A percentile compares a stretch with the other conserved stretches of the same genome.
Evolutionary conservation across 2,329 filamentous ascomycete species (phyloP).

Genomic region (Penicillium palitans): DNA sequence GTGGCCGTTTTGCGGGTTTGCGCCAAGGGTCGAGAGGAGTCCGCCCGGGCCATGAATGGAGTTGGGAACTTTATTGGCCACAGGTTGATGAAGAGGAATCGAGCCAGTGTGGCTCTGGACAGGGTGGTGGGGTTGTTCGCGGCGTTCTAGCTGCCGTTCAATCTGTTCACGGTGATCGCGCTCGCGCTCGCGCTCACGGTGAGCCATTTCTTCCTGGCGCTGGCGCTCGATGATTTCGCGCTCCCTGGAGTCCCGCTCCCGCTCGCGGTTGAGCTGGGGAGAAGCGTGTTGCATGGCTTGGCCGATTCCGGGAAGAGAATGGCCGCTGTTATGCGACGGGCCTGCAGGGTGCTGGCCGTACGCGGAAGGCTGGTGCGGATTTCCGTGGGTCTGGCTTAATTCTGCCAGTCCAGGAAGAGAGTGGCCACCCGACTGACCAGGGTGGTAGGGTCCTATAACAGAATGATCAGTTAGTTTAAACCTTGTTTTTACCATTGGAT

Average conservation of each 20-base stretch:
- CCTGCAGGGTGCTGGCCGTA: slow-evolving; percentile 46
- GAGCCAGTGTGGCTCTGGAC: slow-evolving; percentile 87
- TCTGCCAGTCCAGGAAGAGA: slow-evolving; percentile 50
- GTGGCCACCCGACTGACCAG: slow-evolving; percentile 46
- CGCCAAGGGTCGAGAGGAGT: slow-evolving; percentile 72
- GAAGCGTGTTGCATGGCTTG: slow-evolving; percentile 47
- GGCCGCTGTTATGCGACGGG: slow-evolving; percentile 37
- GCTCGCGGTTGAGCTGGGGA: slow-evolving; percentile 45
- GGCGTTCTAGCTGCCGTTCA: slow-evolving; percentile 57
- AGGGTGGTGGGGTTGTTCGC: slow-evolving; percentile 63
- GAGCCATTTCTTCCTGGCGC: slow-evolving; percentile 58
- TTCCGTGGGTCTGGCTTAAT: slow-evolving; percentile 46
- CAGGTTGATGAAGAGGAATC: slow-evolving; percentile 90
- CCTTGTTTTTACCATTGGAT: neutral
- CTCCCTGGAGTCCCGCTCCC: slow-evolving; percentile 55
- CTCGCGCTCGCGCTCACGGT: slow-evolving; percentile 50
- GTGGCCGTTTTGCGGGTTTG: slow-evolving; percentile 56
- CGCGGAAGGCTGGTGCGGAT: slow-evolving; percentile 42
- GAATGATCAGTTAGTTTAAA: slow-evolving; percentile 22
- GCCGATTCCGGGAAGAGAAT: slow-evolving; percentile 44
- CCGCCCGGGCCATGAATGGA: slow-evolving; percentile 92
- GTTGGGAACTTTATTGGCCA: slow-evolving; percentile 75
- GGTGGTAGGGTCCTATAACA: slow-evolving; percentile 43
- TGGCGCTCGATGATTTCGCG: slow-evolving; percentile 53
- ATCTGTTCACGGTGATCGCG: slow-evolving; percentile 58